Conservation (phyloP, 1,284 basidiomycete genomes). For the Apiotrichum sp. region DNA sequence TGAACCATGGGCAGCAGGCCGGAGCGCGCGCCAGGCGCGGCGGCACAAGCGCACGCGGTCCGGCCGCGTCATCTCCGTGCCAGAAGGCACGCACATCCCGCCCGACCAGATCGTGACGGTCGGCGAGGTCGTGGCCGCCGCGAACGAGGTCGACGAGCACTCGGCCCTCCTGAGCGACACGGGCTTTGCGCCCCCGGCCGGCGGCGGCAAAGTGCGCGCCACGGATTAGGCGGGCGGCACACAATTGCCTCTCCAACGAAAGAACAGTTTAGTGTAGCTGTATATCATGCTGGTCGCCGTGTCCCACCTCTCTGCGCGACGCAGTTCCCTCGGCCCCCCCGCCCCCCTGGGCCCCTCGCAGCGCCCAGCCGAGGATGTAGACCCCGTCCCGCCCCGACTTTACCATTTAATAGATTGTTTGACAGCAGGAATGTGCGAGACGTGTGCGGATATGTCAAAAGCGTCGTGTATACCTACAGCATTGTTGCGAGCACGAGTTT, state of each 20-base stretch:
- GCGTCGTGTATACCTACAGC: too few relatives aligned
- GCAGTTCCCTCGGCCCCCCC: too few relatives aligned
- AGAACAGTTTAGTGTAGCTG: conserved; percentile 4
- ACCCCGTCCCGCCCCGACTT: too few relatives aligned
- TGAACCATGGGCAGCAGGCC: conserved; percentile 45
- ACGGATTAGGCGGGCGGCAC: conserved; percentile 2
- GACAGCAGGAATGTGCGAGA: too few relatives aligned
- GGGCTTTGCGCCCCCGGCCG: neutral
- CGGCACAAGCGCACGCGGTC: conserved; percentile 43
- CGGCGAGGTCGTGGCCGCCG: conserved; percentile 34
- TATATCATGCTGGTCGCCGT: neutral
- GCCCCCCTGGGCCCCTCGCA: too few relatives aligned
- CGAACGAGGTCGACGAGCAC: conserved; percentile 28
- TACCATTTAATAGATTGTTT: too few relatives aligned
- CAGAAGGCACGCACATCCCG: conserved; percentile 35
- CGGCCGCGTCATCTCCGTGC: conserved; percentile 40
- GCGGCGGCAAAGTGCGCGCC: conserved; percentile 12
- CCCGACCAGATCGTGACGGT: conserved; percentile 36
- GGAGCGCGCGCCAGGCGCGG: conserved; percentile 34
- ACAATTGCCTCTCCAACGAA: neutral
- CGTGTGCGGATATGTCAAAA: too few relatives aligned
- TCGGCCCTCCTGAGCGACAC: conserved; percentile 30
- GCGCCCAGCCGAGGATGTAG: too few relatives aligned
- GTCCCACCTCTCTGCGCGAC: too few relatives aligned
- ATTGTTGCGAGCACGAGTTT: too few relatives aligned